Evolutionary conservation across 164 flowering plant species (phyloP), one percentile per base, ranked within the genome.

Genomic region (Platanus orientalis): DNA sequence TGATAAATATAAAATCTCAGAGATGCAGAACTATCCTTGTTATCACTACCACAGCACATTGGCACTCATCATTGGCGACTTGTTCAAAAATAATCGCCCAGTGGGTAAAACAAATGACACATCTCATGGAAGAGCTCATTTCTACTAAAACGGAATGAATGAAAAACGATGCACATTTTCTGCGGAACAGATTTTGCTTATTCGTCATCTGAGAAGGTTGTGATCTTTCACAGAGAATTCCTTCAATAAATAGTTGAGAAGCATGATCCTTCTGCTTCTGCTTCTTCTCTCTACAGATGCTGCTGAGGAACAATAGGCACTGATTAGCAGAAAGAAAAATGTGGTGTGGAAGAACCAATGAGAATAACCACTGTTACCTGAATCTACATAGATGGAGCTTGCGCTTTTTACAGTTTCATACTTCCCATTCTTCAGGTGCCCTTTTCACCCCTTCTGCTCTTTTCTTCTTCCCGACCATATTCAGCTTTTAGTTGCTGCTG

Each of bases 401-500:
- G 47, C 65, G 56, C 52, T 29, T 48, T 42, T 30, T 44, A 32
- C 62, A 57, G 29, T 54, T 58, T 13, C 7, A 36, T 19, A n/a
- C 27, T 19, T 27, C 36, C 17, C 12, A 25, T 61, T 48, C 40
- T 45, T 68, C 59, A 58, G 29, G 34, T 25, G 30, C 34, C 36
- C 3, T 19, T 20, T 65, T 65, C 57, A 13, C 54, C 52, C 64
- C 60, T 42, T 65, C 65, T 57, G 54, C 54, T 36, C 45, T 40
- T 60, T 2, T 65, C 70, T 48, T 76, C 76, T 55, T 78, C 85
- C 53, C 58, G 79, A 42, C 73, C 62, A 32, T 71, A 54, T 25
- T 73, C 69, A 57, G 68, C 63, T 75, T 68, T 80, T 47, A 88
- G 64, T 77, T 79, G 89, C 62, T 84, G 81, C 71, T 81, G 86